phyloP scores from a whole-genome alignment of 352 stramenopile species.

The Globisporangium echinulatum region DNA sequence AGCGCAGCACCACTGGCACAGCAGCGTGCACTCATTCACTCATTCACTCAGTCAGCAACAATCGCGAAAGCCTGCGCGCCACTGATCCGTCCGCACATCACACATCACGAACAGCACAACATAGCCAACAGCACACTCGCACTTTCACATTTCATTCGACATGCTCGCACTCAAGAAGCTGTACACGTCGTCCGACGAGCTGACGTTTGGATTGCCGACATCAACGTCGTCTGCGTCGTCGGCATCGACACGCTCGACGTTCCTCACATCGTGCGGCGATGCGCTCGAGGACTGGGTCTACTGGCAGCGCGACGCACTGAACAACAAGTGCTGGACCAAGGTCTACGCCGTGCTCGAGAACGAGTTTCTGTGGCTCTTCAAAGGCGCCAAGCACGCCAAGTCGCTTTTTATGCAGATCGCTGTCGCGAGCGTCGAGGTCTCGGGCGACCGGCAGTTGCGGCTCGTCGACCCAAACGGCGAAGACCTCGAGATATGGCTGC shows the following conservation, averaged over 20 bases:
- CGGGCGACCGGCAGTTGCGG: conserved; percentile 53
- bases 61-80: too few species aligned
- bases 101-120: not conserved
- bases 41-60: too few species aligned
- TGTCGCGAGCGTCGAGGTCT: conserved; percentile 59
- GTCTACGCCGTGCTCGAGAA: conserved; percentile 74
- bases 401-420: conserved; percentile 74
- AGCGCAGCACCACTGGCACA: too few species aligned
- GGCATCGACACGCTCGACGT: conserved; percentile 27
- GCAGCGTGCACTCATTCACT: too few species aligned
- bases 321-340: conserved; percentile 73
- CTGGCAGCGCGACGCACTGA: conserved; percentile 69
- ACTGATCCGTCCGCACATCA: too few species aligned
- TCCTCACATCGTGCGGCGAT: conserved; percentile 34
- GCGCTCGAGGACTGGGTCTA: conserved; percentile 77
- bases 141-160: not conserved
- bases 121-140: not conserved
- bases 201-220: conserved; percentile 18
- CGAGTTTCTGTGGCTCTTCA: conserved; percentile 80
- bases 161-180: conserved; percentile 17
- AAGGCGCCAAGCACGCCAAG: conserved; percentile 43
- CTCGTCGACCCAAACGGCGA: conserved; percentile 73
- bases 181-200: conserved; percentile 14
- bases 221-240: conserved; percentile 24
- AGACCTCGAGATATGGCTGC: conserved; percentile 67